Percentiles rank a stretch among this genome's conserved stretches.
These are phyloP conservation scores for Pleomassaria siparia DNA, from an alignment of 2,329 filamentous ascomycete species.

Conservation along the genomic window DNA sequence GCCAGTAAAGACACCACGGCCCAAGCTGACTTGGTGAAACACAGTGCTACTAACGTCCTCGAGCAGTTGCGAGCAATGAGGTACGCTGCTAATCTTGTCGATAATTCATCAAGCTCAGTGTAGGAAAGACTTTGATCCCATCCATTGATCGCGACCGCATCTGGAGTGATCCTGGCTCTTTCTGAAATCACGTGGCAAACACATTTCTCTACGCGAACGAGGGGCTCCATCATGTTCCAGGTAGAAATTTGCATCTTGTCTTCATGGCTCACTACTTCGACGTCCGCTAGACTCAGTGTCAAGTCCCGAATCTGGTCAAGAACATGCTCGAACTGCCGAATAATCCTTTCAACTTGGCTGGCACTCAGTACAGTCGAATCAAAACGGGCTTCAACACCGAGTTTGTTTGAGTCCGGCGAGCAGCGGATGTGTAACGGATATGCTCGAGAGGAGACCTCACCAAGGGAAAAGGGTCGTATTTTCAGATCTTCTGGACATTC, in stretches of 20 bases:
- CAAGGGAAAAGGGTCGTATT: background rate
- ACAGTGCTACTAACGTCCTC: slow-evolving; percentile 21
- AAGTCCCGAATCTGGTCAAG: slow-evolving; percentile 13
- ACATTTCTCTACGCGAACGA: no score
- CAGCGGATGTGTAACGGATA: slow-evolving; percentile 20
- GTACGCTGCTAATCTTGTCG: slow-evolving; percentile 16
- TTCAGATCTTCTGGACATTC: slow-evolving; percentile 13
- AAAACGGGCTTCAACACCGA: slow-evolving; percentile 16
- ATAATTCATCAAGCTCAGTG: slow-evolving; percentile 12
- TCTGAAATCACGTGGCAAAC: no score
- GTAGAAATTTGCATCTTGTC: slow-evolving; percentile 10
- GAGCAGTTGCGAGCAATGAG: no score
- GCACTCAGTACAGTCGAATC: slow-evolving; percentile 16
- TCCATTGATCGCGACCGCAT: slow-evolving; percentile 17
- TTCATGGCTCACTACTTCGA: no score
- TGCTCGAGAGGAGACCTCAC: slow-evolving; percentile 19
- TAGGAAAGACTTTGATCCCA: slow-evolving; percentile 28
- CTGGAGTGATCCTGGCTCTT: slow-evolving; percentile 14
- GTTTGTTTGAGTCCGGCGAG: slow-evolving; percentile 8
- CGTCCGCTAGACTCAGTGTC: no score
- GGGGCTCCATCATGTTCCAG: slow-evolving; percentile 14
- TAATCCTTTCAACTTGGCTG: slow-evolving; percentile 14
- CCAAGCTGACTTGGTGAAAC: slow-evolving; percentile 35
- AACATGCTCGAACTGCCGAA: slow-evolving; percentile 16
- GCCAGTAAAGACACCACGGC: slow-evolving; percentile 30